Conservation (phyloP, 1,284 basidiomycete species). For the Ustilago shanxiensis region DNA sequence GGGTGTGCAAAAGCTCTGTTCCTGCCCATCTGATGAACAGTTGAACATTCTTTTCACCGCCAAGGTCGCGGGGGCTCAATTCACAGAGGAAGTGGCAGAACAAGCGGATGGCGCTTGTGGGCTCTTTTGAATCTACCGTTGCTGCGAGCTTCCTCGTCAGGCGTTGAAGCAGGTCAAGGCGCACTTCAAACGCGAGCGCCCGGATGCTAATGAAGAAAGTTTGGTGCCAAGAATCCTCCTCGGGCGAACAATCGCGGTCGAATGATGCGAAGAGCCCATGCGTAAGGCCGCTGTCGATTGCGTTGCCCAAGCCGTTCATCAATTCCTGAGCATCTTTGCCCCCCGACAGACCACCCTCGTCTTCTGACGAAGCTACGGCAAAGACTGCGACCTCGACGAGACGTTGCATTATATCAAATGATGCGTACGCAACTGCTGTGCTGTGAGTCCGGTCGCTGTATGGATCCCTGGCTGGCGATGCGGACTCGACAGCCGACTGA, state of each 20-base stretch:
- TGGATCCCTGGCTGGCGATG: background rate
- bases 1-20: background rate
- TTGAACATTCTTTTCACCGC: background rate
- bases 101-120: slow-evolving; percentile 2
- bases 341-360: background rate
- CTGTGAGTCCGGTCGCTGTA: background rate
- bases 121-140: background rate
- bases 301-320: background rate
- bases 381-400: slow-evolving; percentile 27
- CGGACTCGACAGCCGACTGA: slow-evolving; percentile 19
- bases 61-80: background rate
- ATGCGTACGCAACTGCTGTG: background rate
- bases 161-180: slow-evolving; percentile 8
- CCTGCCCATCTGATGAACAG: slow-evolving; percentile 1
- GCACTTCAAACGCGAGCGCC: background rate
- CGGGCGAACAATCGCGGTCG: background rate
- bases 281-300: slow-evolving; percentile 14
- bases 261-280: slow-evolving; percentile 15
- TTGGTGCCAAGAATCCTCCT: background rate
- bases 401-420: slow-evolving; percentile 5
- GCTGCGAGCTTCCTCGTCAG: background rate
- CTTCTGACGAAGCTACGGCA: background rate
- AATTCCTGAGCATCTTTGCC: slow-evolving; percentile 2
- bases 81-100: slow-evolving; percentile 17
- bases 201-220: background rate